phyloP scores from a whole-genome alignment of 2,329 filamentous ascomycete species.

The Blastomyces parvus region DNA sequence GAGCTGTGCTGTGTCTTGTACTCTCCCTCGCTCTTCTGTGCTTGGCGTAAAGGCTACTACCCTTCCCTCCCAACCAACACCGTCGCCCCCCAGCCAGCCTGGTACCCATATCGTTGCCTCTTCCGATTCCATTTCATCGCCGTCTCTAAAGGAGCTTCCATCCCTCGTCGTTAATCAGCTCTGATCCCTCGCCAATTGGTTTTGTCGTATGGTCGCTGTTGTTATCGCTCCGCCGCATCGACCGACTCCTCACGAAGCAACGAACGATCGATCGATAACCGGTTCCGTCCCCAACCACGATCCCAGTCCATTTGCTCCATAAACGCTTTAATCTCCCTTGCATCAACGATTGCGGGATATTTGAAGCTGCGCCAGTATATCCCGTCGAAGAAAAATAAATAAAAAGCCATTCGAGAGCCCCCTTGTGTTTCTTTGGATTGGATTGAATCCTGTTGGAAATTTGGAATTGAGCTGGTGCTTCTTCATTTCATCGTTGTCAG shows the following conservation, averaged over 20 bases:
- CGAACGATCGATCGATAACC: background rate
- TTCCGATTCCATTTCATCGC: background rate
- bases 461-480: conserved; percentile 1
- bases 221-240: background rate
- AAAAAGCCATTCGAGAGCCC: background rate
- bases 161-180: background rate
- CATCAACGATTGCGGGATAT: background rate
- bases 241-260: background rate
- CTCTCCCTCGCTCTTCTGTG: background rate
- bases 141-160: background rate
- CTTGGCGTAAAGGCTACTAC: background rate
- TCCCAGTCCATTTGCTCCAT: background rate
- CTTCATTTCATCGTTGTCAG: background rate
- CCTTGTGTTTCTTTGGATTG: background rate
- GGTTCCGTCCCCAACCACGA: background rate
- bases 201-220: background rate
- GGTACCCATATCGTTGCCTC: background rate
- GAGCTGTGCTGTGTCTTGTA: background rate
- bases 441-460: background rate
- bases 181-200: background rate
- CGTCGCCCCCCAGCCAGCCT: background rate
- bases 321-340: background rate
- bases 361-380: background rate
- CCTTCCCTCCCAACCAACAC: background rate
- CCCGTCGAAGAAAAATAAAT: background rate